Evolutionary conservation across 768 basidiomycete species (phyloP), one percentile per base, ranked within the genome.

Genomic region (Amanita rubescens): DNA sequence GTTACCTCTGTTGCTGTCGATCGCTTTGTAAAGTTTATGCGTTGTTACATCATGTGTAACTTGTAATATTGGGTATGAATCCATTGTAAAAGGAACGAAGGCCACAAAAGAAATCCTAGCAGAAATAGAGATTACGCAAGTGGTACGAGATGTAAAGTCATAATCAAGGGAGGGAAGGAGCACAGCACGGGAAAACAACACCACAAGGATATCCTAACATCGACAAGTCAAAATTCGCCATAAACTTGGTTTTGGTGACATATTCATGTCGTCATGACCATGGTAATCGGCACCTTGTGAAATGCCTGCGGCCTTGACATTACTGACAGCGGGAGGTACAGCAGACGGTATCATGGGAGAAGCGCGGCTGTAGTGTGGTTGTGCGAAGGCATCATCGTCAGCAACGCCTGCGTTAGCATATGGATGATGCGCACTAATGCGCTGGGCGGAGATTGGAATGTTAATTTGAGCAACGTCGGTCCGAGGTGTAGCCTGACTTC

Each of bases 291-390:
- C 83, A 57, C 73, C 80, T 62, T 81, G 80, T 50, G 82, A 78
- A 55, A 78, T 75, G 41, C 87, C 86, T 17, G 79, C 72, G 53
- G 85, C 87, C 49, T 87, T 82, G 54, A 86, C 79, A 60, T 80
- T 79, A 68, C 82, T 88, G 57, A 90, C 67, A 30, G 86, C 86
- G 24, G 85, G 86, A 51, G 84, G 84, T 27, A 77, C 85, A 35
- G 81, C 75, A 49, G 75, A 82, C 24, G 86, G 78, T 51, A 89
- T 79, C 89, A 92, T 92, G 15, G 88, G 89, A 37, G 89, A 90
- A 25, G 80, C 77, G 49, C 87, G 80, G n/a, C 86, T 85, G 60
- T 91, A 91, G 52, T 72, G 78, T 61, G 78, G 79, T 58, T 78
- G 78, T 55, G 62, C 76, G 60, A 79, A 84, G 22, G 71, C 70